Base-by-base conservation (phyloP, 2,329 filamentous ascomycete species). In the Colletotrichum caudatum region DNA sequence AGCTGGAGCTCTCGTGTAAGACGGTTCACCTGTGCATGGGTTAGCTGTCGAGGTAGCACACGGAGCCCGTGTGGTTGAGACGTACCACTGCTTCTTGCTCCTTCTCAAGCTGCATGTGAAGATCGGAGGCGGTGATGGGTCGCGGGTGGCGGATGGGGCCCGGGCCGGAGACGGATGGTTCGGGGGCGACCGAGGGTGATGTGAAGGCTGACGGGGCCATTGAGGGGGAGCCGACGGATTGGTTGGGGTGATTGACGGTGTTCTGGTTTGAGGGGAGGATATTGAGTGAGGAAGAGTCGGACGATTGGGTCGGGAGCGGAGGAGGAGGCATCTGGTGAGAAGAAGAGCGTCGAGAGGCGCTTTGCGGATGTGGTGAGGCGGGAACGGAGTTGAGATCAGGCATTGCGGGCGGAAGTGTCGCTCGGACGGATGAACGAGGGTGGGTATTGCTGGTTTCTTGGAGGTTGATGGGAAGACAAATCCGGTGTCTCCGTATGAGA, bases 31-130 rank as follows among this genome's bases (percentile, higher is more conserved):
- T 95, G 78, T 20, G 41, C 1, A 37, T 8, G 8, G 58, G 60
- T 75, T 65, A 75, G 69, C 57, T 37, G 23, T 23, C 46, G 2
- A 12, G n/a, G 20, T 16, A 6, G 46, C 50, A 37, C 23, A 18
- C 66, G 63, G 63, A 69, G 20, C 8, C 23, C 14, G 23, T 9
- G 7, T 23, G 7, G 14, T 41, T 35, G 26, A 12, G 3, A 83
- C 90, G 74, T 86, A 96, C 95, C 77, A 98, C 92, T 46, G 94
- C 93, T 81, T 98, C 95, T 77, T 98, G 95, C 79, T 98, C 95
- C 81, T 97, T 96, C 82, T 98, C 95, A 35, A 98, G 86, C 83
- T 97, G 90, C 71, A 93, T 86, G 81, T 98, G 94, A 73, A 98
- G 86, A 80, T 98, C 95, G 4, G 94, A 93, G 1, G 94, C 91